These are phyloP conservation scores for Apiospora arundinis DNA, from an alignment of 2,329 filamentous ascomycete species.

Conservation along the genomic window DNA sequence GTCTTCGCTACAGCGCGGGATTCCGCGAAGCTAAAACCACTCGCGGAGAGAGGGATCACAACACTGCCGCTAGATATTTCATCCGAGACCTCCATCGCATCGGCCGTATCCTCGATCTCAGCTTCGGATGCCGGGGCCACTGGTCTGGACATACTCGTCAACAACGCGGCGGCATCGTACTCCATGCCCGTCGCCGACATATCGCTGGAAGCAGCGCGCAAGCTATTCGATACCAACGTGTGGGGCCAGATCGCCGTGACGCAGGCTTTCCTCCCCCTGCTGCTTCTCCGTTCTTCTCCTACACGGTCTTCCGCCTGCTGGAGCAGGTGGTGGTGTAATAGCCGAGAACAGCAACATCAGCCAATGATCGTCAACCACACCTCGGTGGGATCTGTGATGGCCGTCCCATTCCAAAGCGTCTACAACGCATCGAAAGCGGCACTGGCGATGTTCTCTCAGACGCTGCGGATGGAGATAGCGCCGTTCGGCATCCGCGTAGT, in stretches of 20 bases:
- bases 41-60: slow-evolving; percentile 12
- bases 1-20: slow-evolving; percentile 25
- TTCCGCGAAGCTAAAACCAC: slow-evolving; percentile 18
- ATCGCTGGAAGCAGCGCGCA: slow-evolving; percentile 5
- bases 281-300: not conserved
- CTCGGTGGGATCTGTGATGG: slow-evolving; percentile 27
- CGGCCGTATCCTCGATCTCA: slow-evolving; percentile 4
- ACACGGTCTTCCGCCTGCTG: not conserved
- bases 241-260: slow-evolving; percentile 22
- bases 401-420: slow-evolving; percentile 26
- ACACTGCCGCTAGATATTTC: slow-evolving; percentile 9
- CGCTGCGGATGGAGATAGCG: slow-evolving; percentile 40
- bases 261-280: slow-evolving; percentile 22
- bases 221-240: slow-evolving; percentile 22
- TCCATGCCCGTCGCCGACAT: slow-evolving; percentile 22
- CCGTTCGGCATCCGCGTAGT: slow-evolving; percentile 40
- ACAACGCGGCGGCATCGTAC: slow-evolving; percentile 20
- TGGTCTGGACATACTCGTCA: slow-evolving; percentile 23
- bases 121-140: not conserved
- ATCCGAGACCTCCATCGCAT: slow-evolving; percentile 2
- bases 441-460: slow-evolving; percentile 35
- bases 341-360: not conserved
- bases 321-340: too few relatives aligned
- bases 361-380: slow-evolving; percentile 35
- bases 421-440: slow-evolving; percentile 39